phyloP scores from a whole-genome alignment of 805 yeast species.

The Hanseniaspora nectarophila region DNA sequence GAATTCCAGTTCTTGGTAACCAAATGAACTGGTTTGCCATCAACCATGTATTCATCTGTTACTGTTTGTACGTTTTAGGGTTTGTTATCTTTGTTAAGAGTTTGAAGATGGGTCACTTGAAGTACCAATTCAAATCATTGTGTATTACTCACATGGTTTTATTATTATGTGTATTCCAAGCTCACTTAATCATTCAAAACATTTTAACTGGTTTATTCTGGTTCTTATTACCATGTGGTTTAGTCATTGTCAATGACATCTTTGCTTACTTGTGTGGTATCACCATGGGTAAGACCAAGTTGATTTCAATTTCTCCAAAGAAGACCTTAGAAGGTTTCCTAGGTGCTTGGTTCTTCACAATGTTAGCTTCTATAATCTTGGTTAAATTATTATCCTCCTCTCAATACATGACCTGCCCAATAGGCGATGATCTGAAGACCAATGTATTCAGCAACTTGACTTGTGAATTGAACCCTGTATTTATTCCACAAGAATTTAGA shows the following conservation, averaged over 20 bases:
- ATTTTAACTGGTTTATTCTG: conserved; percentile 84
- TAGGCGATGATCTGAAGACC: conserved; percentile 44
- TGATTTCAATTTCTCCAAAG: conserved; percentile 88
- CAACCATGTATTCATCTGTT: conserved; percentile 76
- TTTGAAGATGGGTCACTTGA: conserved; percentile 75
- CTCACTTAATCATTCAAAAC: conserved; percentile 82
- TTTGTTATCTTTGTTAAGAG: conserved; percentile 83
- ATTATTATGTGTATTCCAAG: conserved; percentile 81
- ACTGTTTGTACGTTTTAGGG: conserved; percentile 74
- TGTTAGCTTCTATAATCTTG: conserved; percentile 55
- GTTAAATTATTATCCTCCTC: conserved; percentile 53
- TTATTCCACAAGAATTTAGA: conserved; percentile 63
- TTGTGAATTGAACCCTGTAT: conserved; percentile 85
- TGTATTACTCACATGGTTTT: conserved; percentile 91
- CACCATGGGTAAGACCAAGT: conserved; percentile 85
- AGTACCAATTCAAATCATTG: conserved; percentile 86
- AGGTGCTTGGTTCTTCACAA: conserved; percentile 95
- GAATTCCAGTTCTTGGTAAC: conserved; percentile 25
- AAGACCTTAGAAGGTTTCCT: conserved; percentile 95
- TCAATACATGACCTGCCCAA: conserved; percentile 80
- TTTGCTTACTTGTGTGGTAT: conserved; percentile 96
- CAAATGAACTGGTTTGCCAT: conserved; percentile 45
- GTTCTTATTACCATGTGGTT: conserved; percentile 83
- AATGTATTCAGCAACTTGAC: conserved; percentile 49
- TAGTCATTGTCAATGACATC: conserved; percentile 88